Evolutionary conservation across 2,329 filamentous ascomycete genomes (phyloP).

Genomic region (Xylariaceae sp.): DNA sequence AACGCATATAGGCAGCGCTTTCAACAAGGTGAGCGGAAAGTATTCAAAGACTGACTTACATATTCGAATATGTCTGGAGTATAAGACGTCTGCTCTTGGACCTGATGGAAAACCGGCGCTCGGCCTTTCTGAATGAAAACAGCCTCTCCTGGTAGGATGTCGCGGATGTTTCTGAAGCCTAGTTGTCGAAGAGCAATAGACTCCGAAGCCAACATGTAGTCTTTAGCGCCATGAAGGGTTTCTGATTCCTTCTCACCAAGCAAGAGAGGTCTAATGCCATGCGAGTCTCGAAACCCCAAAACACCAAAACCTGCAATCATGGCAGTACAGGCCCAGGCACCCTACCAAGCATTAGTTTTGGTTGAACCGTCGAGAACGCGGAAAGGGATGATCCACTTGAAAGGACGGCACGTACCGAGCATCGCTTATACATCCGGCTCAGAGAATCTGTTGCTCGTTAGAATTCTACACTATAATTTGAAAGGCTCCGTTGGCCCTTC

Average conservation of each 20-base stretch:
- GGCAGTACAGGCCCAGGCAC: constrained; percentile 80
- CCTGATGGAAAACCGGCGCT: constrained; percentile 70
- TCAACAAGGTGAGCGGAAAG: not conserved
- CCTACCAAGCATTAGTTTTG: constrained; percentile 43
- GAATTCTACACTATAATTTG: not conserved
- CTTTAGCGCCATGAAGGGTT: constrained; percentile 57
- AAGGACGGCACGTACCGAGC: constrained; percentile 35
- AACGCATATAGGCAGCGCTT: not conserved
- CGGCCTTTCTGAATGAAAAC: constrained; percentile 76
- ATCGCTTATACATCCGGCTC: constrained; percentile 72
- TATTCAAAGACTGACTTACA: constrained; percentile 34
- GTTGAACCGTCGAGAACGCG: not conserved
- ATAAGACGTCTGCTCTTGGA: constrained; percentile 65
- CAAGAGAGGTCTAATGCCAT: constrained; percentile 79
- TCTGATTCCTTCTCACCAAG: constrained; percentile 66
- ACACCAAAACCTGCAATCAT: constrained; percentile 85
- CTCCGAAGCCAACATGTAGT: constrained; percentile 84
- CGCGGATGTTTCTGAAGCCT: constrained; percentile 68
- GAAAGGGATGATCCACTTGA: not conserved
- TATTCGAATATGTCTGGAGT: constrained; percentile 75
- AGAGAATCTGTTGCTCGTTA: constrained; percentile 50
- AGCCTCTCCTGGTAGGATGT: constrained; percentile 74
- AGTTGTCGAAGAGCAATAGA: constrained; percentile 74
- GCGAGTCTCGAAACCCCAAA: constrained; percentile 70
- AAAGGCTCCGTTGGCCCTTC: not conserved